Evolutionary conservation across 2,329 filamentous ascomycete species (phyloP), one percentile per base, ranked within the genome.

Genomic region (Achaetomium macrosporum): DNA sequence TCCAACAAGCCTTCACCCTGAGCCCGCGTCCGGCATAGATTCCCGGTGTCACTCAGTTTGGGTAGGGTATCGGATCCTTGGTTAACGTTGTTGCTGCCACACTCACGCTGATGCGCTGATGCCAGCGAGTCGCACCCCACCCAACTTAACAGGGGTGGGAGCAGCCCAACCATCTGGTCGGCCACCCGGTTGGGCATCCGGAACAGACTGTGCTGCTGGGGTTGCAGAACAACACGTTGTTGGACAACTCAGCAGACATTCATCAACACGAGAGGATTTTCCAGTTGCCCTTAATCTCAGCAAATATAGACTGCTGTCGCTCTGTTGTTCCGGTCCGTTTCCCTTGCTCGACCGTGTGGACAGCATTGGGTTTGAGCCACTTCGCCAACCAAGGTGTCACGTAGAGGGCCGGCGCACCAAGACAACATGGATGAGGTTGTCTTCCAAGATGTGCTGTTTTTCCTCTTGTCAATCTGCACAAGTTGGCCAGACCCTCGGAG

Each of bases 201-300:
- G 73, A 68, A 68, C 71, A 51, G 69, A 70, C 71, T 70, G 50
- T 57, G 55, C 55, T 49, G 69, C n/a, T 72, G 69, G 65, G 67
- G 66, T 68, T 66, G 65, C 65, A 66, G 61, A 37, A 61, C 55
- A 58, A 42, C 56, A 53, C 41, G 54, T 17, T 40, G 47, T 67
- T 73, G 75, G 70, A 78, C 76, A 78, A 73, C 75, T 69, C 76
- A 68, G 65, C 59, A 62, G 68, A 69, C 65, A 61, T 65, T 64
- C 53, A 25, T 25, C 4, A 40, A n/a, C n/a, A n/a, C 8, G 19
- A 11, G 16, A 30, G 36, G 20, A 37, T 5, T 20, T 6, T 52
- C 37, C 6, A 20, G 25, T 15, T 40, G 35, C 16, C 31, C 35
- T 49, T 29, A 19, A 8, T 11, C 33, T 37, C 31, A 50, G 56